Conservation (phyloP, 2,329 filamentous ascomycete species). For the Cryphonectria parasitica region DNA sequence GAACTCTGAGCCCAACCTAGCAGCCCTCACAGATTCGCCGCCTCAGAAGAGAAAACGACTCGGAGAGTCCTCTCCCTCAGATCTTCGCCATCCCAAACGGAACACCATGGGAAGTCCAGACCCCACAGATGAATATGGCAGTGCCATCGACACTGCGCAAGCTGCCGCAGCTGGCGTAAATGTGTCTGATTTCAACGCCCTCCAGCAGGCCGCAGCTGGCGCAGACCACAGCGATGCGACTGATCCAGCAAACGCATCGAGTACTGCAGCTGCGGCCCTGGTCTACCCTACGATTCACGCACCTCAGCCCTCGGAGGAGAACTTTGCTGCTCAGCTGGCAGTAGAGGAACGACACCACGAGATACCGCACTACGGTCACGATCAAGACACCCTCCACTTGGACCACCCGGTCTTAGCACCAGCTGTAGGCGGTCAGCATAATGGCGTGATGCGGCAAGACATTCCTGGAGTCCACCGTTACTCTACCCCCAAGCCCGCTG, state of each 20-base stretch:
- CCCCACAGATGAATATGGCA: constrained; percentile 24
- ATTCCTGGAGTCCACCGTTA: constrained; percentile 39
- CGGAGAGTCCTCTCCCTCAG: constrained; percentile 26
- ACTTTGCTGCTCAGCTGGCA: constrained; percentile 58
- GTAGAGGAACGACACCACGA: constrained; percentile 44
- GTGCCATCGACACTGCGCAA: constrained; percentile 42
- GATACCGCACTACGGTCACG: constrained; percentile 36
- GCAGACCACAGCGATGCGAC: constrained; percentile 50
- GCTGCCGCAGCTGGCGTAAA: constrained; percentile 52
- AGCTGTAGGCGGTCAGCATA: constrained; percentile 20
- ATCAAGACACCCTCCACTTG: constrained; percentile 39
- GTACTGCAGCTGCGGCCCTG: constrained; percentile 62
- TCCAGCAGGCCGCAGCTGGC: constrained; percentile 55
- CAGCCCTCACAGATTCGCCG: constrained; percentile 28
- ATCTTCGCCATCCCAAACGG: constrained; percentile 27
- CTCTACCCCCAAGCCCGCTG: constrained; percentile 73
- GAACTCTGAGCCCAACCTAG: constrained; percentile 26
- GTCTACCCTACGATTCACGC: constrained; percentile 65
- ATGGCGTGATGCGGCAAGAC: constrained; percentile 31
- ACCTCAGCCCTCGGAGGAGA: constrained; percentile 61
- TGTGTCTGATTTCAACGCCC: constrained; percentile 59
- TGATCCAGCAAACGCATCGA: constrained; percentile 59
- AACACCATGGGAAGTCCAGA: constrained; percentile 27
- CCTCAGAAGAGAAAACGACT: constrained; percentile 28
- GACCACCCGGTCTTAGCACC: constrained; percentile 21